phyloP scores from a whole-genome alignment of 2,329 filamentous ascomycete genomes.

The Aspergillus flavus region DNA sequence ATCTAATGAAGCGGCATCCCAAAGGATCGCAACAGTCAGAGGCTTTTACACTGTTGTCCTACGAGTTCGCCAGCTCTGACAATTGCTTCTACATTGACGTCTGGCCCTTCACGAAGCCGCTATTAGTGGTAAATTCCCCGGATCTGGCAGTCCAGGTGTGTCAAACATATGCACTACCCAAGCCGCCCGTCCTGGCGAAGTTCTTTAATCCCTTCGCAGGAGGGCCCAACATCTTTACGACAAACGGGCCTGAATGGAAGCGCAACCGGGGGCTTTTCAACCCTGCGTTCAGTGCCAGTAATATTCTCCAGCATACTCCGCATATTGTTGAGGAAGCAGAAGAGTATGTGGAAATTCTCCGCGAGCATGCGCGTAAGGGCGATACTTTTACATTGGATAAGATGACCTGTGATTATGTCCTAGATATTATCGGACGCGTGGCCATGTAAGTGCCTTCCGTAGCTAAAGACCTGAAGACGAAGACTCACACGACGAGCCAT shows the following conservation, averaged over 20 bases:
- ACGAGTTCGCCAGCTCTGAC: not conserved
- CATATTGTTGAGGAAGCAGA: not conserved
- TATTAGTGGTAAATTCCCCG: not conserved
- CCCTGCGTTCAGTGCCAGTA: not conserved
- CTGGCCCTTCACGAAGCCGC: not conserved
- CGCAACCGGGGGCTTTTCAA: not conserved
- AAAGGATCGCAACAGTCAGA: not conserved
- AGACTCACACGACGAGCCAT: not conserved
- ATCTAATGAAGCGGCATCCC: not conserved
- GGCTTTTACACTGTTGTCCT: fast-evolving
- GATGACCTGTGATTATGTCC: not conserved
- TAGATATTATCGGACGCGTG: not conserved
- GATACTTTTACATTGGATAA: not conserved
- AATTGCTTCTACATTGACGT: not conserved
- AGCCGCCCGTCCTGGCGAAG: not conserved
- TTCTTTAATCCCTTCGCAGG: not conserved
- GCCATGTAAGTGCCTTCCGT: not conserved
- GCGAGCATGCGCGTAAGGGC: not conserved
- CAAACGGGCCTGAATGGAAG: not conserved
- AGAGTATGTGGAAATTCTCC: not conserved
- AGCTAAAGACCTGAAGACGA: not conserved
- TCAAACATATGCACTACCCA: not conserved
- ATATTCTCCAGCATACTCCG: not conserved
- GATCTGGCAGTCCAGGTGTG: not conserved
- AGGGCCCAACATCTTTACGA: not conserved